These are phyloP conservation scores for Macadamia tetraphylla DNA, from an alignment of 164 flowering plant genomes.

Conservation along the genomic window DNA sequence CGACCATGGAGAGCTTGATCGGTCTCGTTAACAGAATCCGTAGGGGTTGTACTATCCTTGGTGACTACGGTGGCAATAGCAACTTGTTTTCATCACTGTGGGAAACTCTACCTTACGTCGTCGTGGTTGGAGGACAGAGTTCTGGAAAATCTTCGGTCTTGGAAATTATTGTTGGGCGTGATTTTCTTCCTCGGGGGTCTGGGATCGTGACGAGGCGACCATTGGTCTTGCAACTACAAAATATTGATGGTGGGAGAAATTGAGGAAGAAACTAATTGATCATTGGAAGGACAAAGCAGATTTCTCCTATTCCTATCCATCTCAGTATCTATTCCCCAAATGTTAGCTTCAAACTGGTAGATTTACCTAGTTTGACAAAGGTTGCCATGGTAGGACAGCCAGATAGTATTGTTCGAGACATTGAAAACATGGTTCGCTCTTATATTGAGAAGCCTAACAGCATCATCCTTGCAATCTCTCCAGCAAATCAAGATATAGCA, in stretches of 20 bases:
- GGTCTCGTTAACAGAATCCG: constrained; percentile 84
- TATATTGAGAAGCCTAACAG: constrained; percentile 72
- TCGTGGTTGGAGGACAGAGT: constrained; percentile 83
- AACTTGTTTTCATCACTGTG: constrained; percentile 56
- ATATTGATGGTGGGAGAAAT: constrained; percentile 77
- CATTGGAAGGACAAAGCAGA: constrained; percentile 76
- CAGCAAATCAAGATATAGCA: constrained; percentile 95
- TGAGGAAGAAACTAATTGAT: constrained; percentile 89
- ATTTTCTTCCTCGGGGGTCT: constrained; percentile 84
- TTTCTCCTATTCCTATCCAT: constrained; percentile 92
- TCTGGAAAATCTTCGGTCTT: constrained; percentile 84
- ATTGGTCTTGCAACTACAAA: constrained; percentile 72
- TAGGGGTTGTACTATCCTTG: constrained; percentile 76
- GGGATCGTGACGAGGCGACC: constrained; percentile 90
- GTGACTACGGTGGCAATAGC: constrained; percentile 57
- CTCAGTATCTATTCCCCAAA: constrained; percentile 93
- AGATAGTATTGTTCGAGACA: constrained; percentile 42
- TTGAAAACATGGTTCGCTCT: constrained; percentile 50
- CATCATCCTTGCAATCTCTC: constrained; percentile 84
- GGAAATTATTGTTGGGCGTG: constrained; percentile 83
- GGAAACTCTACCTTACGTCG: constrained; percentile 75
- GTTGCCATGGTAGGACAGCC: constrained; percentile 48
- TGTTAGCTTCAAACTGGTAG: constrained; percentile 39
- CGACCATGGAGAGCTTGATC: constrained; percentile 88
- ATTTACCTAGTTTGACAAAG: constrained; percentile 41